phyloP scores from a whole-genome alignment of 1,284 basidiomycete genomes.

The Gastroboletus turbinatus region DNA sequence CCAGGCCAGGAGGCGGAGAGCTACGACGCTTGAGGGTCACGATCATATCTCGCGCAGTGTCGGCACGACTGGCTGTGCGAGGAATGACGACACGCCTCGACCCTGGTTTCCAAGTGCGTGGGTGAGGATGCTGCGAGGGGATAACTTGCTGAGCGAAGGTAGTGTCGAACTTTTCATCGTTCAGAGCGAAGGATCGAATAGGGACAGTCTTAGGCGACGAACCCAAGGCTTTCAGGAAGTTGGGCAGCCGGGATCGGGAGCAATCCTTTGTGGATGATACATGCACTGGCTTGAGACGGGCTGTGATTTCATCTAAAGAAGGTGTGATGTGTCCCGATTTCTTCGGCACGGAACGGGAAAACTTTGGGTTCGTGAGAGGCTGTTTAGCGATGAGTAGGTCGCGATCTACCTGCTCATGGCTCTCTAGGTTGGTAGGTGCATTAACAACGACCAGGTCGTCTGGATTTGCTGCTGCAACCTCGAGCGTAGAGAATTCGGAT shows the following conservation, averaged over 20 bases:
- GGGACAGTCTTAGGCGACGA: conserved; percentile 39
- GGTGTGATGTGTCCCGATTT: conserved; percentile 43
- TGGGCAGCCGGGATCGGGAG: conserved; percentile 40
- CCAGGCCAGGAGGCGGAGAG: conserved; percentile 29
- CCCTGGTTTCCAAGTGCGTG: conserved; percentile 43
- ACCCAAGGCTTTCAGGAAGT: conserved; percentile 40
- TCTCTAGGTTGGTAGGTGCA: conserved; percentile 38
- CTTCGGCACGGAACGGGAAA: conserved; percentile 1
- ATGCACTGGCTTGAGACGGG: conserved; percentile 43
- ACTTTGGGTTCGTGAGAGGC: conserved; percentile 17
- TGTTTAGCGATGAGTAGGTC: conserved; percentile 37
- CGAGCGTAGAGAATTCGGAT: conserved; percentile 61
- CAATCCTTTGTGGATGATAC: neutral
- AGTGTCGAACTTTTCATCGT: conserved; percentile 4
- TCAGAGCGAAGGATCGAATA: conserved; percentile 22
- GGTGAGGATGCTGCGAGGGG: conserved; percentile 36
- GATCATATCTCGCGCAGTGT: conserved; percentile 61
- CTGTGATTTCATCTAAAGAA: conserved; percentile 74
- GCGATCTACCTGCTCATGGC: conserved; percentile 71
- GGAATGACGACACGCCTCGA: conserved; percentile 52
- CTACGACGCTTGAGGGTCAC: conserved; percentile 58
- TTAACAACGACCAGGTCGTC: conserved; percentile 25
- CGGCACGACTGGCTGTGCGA: conserved; percentile 48
- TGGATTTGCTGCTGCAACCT: conserved; percentile 41
- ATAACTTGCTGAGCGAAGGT: neutral